Conservation (phyloP, 306 rosid species). For the Casuarina glauca region DNA sequence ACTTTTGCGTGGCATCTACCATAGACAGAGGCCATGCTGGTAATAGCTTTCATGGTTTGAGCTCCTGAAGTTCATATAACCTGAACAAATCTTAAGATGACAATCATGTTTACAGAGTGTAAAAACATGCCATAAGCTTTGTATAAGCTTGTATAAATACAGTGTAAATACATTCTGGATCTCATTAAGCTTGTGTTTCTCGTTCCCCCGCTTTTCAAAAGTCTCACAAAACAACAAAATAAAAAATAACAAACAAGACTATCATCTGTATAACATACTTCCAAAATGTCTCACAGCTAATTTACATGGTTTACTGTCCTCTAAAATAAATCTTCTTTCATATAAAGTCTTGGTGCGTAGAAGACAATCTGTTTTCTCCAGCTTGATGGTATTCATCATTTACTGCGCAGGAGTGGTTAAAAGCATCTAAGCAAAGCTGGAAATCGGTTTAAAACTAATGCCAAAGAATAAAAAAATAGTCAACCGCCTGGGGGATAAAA, state of each 20-base stretch:
- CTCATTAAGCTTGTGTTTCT: no score
- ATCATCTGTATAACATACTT: neutral
- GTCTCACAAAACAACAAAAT: neutral
- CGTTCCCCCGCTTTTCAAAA: no score
- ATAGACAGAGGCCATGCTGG: no score
- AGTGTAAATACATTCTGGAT: no score
- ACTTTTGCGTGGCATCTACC: no score
- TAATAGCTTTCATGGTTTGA: no score
- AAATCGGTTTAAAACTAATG: constrained; percentile 17
- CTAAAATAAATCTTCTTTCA: neutral
- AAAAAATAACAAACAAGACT: neutral
- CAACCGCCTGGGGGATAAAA: constrained; percentile 9
- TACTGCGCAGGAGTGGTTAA: constrained; percentile 16
- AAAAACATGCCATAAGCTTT: no score
- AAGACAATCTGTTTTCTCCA: constrained; percentile 2
- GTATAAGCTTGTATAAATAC: no score
- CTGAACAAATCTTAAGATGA: no score
- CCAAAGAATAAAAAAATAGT: constrained; percentile 42
- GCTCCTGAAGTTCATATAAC: no score
- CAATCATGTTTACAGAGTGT: no score
- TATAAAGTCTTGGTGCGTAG: neutral
- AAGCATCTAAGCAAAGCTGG: constrained; percentile 25
- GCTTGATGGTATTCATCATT: neutral
- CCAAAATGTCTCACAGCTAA: neutral
- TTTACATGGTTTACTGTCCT: neutral